Evolutionary conservation across 169 alveolate species (phyloP).

Genomic region (Plasmodium adleri): DNA sequence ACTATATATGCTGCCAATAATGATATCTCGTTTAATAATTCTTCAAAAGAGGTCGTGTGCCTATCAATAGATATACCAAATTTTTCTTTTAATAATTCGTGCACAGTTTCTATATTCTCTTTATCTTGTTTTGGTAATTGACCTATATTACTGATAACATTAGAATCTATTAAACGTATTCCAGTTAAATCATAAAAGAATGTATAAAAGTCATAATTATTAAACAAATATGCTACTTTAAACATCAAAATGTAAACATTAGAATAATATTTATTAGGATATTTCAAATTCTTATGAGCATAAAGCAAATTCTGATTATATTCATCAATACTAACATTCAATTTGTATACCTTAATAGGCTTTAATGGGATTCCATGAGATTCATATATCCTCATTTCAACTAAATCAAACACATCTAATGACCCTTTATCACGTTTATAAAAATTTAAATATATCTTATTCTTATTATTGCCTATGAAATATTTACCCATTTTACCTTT

Average conservation of each 20-base stretch:
- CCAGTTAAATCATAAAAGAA: constrained; percentile 72
- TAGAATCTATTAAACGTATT: constrained; percentile 25
- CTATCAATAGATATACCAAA: constrained; percentile 9
- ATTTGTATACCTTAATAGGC: neutral
- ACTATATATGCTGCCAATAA: constrained; percentile 57
- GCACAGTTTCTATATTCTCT: constrained; percentile 12
- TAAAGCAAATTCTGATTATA: constrained; percentile 44
- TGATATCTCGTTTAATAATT: constrained; percentile 43
- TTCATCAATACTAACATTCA: constrained; percentile 74
- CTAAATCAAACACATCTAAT: constrained; percentile 49
- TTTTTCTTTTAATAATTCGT: neutral
- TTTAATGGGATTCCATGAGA: neutral
- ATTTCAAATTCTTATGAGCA: constrained; percentile 31
- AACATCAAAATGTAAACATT: constrained; percentile 55
- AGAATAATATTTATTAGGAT: constrained; percentile 60
- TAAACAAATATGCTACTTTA: constrained; percentile 64
- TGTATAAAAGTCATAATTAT: constrained; percentile 38
- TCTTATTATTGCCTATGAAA: constrained; percentile 10
- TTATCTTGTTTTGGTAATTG: neutral
- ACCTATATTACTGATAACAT: constrained; percentile 5
- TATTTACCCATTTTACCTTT: constrained; percentile 73
- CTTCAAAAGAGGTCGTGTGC: constrained; percentile 28
- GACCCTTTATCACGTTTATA: neutral
- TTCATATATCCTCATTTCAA: constrained; percentile 57
- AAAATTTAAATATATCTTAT: constrained; percentile 57